Evolutionary conservation across 2,329 filamentous ascomycete species (phyloP).

Genomic region (Trematosphaeria pertusa): DNA sequence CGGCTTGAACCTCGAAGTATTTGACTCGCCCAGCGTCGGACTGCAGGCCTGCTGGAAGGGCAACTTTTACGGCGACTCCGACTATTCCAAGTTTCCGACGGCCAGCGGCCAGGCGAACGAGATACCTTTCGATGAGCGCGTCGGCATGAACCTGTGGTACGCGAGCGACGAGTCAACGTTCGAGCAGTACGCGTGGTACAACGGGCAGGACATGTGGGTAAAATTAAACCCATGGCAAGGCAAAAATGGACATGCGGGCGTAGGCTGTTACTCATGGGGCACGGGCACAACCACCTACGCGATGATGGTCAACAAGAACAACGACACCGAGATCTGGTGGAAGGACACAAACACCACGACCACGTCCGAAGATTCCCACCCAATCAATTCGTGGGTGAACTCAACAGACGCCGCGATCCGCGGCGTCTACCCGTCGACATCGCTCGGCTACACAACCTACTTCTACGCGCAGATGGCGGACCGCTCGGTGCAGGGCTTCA

Average conservation of each 20-base stretch:
- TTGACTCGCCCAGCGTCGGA: constrained; percentile 90
- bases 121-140: constrained; percentile 31
- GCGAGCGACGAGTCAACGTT: constrained; percentile 49
- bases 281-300: constrained; percentile 49
- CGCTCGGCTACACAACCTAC: constrained; percentile 52
- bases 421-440: constrained; percentile 48
- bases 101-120: constrained; percentile 32
- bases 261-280: constrained; percentile 55
- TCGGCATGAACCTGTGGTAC: constrained; percentile 56
- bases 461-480: constrained; percentile 51
- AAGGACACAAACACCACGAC: constrained; percentile 50
- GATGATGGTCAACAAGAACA: constrained; percentile 51
- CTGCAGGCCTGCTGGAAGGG: constrained; percentile 82
- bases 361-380: constrained; percentile 39
- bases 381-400: constrained; percentile 50
- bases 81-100: constrained; percentile 48
- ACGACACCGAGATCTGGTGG: constrained; percentile 53
- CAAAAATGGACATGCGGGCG: constrained; percentile 53
- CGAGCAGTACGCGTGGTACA: constrained; percentile 51
- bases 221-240: constrained; percentile 45
- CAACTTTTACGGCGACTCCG: constrained; percentile 57
- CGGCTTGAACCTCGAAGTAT: constrained; percentile 83
- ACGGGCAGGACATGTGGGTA: constrained; percentile 46
- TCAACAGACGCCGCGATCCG: constrained; percentile 35
- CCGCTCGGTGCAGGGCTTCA: constrained; percentile 47